These are phyloP conservation scores for Paecilomyces dactylethromorphus DNA, from an alignment of 2,329 filamentous ascomycete genomes.

Conservation along the genomic window DNA sequence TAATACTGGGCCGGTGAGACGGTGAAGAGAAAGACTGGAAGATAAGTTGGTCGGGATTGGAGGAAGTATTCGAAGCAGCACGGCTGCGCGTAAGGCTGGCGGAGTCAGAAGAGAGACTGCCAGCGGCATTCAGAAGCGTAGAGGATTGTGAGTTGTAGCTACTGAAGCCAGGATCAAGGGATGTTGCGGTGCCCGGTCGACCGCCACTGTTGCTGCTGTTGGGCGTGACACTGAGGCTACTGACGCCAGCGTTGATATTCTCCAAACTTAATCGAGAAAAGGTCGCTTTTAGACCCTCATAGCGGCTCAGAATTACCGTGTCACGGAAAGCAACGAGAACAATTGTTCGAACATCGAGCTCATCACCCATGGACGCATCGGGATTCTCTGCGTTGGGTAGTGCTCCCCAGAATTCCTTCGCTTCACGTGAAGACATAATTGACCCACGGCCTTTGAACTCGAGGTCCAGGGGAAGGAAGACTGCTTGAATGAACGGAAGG, in stretches of 20 bases:
- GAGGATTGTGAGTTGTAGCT: conserved; percentile 76
- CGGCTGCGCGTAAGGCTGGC: conserved; percentile 59
- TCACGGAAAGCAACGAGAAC: conserved; percentile 86
- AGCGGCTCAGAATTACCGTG: conserved; percentile 77
- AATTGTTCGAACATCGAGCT: conserved; percentile 80
- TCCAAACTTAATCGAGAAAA: conserved; percentile 87
- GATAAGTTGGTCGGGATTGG: conserved; percentile 38
- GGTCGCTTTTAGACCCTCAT: conserved; percentile 80
- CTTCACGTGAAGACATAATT: conserved; percentile 70
- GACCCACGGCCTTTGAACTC: conserved; percentile 82
- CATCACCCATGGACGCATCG: conserved; percentile 44
- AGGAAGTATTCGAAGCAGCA: conserved; percentile 77
- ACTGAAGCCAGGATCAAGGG: conserved; percentile 65
- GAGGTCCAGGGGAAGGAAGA: conserved; percentile 86
- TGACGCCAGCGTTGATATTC: conserved; percentile 54
- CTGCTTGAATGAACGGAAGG: conserved; percentile 87
- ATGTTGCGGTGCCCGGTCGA: conserved; percentile 68
- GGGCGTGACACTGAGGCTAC: conserved; percentile 32
- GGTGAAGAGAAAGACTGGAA: conserved; percentile 38
- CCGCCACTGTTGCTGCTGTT: conserved; percentile 40
- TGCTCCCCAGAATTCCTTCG: conserved; percentile 84
- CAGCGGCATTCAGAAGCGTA: conserved; percentile 66
- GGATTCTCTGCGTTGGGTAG: conserved; percentile 45
- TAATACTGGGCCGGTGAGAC: conserved; percentile 25
- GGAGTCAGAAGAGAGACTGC: conserved; percentile 46